phyloP scores from a whole-genome alignment of 2,329 filamentous ascomycete species.

The Orbilia quercus region DNA sequence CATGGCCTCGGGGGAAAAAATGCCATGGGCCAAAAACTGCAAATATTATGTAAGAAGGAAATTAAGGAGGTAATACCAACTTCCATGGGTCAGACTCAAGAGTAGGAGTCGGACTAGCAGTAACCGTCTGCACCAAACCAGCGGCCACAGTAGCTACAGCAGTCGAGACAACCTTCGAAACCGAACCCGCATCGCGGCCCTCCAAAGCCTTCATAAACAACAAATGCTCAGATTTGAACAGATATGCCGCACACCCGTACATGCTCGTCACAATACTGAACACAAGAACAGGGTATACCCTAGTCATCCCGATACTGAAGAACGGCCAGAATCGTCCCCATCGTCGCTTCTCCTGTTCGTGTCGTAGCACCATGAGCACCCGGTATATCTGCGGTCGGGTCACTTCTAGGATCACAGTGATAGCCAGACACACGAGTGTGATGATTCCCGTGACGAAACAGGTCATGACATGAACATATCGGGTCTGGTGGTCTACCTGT shows the following conservation, averaged over 20 bases:
- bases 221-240: background rate
- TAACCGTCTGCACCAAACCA: background rate
- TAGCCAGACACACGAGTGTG: background rate
- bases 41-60: too few species aligned
- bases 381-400: background rate
- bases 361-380: conserved; percentile 14
- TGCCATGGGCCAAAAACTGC: too few species aligned
- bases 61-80: too few species aligned
- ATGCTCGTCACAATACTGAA: conserved; percentile 12
- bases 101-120: background rate
- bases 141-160: background rate
- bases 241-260: conserved; percentile 4
- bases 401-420: background rate
- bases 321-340: conserved; percentile 6
- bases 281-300: background rate
- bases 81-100: background rate
- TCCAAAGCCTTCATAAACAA: background rate
- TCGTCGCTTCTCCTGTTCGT: conserved; percentile 3
- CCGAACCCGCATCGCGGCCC: too few species aligned
- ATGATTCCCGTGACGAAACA: background rate
- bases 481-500: background rate
- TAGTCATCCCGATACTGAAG: conserved; percentile 19
- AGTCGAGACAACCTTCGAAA: too few species aligned
- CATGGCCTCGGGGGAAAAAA: too few species aligned
- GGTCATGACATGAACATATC: background rate